These are phyloP conservation scores for Saussurea involucrata DNA, from an alignment of 129 eudicot genomes.

Conservation along the genomic window DNA sequence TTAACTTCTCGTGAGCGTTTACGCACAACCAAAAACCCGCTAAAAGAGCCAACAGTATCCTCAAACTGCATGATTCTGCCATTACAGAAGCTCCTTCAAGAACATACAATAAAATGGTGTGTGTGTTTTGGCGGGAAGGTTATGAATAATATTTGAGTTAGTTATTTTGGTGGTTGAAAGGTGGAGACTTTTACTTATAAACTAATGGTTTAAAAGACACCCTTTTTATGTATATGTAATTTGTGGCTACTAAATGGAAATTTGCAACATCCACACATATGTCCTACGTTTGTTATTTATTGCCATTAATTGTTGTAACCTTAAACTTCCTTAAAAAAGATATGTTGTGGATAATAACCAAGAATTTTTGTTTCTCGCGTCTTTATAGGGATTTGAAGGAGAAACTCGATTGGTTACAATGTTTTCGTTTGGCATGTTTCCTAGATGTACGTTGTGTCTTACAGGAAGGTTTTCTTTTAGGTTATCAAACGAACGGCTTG, in stretches of 20 bases:
- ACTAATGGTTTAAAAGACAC: slow-evolving; percentile 10
- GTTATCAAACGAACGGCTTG: not conserved
- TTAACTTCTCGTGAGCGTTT: slow-evolving; percentile 25
- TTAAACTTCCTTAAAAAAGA: not conserved
- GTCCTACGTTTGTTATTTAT: slow-evolving; percentile 9
- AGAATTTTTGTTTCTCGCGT: not conserved
- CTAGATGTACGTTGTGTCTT: not conserved
- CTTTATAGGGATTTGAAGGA: not conserved
- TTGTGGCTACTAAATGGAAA: slow-evolving; percentile 26
- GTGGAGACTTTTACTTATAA: slow-evolving; percentile 6
- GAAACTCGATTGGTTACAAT: not conserved
- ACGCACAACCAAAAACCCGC: slow-evolving; percentile 16
- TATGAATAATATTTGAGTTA: slow-evolving; percentile 13
- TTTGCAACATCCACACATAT: slow-evolving; percentile 21
- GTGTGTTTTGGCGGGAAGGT: slow-evolving; percentile 25
- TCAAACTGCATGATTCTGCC: slow-evolving; percentile 19
- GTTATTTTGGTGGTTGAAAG: slow-evolving; percentile 28
- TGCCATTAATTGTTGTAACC: slow-evolving; percentile 16
- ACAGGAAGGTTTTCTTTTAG: not conserved
- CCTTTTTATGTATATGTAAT: not conserved
- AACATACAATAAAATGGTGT: not conserved
- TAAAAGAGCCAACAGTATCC: slow-evolving; percentile 28
- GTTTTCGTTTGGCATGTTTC: not conserved
- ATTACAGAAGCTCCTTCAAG: slow-evolving; percentile 10
- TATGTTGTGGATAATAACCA: not conserved